Evolutionary conservation across 345 rosid species (phyloP).

Genomic region (Arabidopsis suecica): DNA sequence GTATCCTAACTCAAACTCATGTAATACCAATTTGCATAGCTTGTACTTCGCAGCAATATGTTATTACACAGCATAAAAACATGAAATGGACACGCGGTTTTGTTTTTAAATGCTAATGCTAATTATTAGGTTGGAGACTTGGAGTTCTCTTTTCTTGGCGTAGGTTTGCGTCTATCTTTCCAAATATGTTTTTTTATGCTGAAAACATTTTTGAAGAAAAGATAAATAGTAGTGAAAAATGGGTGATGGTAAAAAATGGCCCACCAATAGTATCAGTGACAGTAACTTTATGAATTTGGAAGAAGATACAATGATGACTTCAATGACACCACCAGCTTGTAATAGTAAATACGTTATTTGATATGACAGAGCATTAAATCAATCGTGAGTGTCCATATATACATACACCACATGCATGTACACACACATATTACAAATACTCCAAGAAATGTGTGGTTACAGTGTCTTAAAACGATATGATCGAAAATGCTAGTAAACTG

Average conservation of each 20-base stretch:
- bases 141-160: neutral
- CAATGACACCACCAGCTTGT: constrained; percentile 43
- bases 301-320: constrained; percentile 46
- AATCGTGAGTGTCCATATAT: constrained; percentile 24
- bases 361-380: constrained; percentile 42
- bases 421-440: neutral
- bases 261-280: constrained; percentile 36
- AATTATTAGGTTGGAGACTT: neutral
- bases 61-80: neutral
- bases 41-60: neutral
- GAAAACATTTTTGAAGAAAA: neutral
- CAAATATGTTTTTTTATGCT: neutral
- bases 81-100: neutral
- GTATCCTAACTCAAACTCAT: neutral
- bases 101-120: neutral
- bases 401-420: constrained; percentile 16
- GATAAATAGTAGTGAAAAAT: neutral
- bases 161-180: constrained; percentile 3
- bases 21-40: neutral
- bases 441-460: neutral
- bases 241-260: constrained; percentile 30
- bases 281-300: constrained; percentile 43
- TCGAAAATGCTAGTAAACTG: neutral
- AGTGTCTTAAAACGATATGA: neutral
- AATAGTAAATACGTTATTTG: constrained; percentile 43